Percentiles rank a stretch among this genome's conserved stretches.
These are phyloP conservation scores for Paramyrothecium roridum DNA, from an alignment of 2,329 filamentous ascomycete genomes.

Conservation along the genomic window DNA sequence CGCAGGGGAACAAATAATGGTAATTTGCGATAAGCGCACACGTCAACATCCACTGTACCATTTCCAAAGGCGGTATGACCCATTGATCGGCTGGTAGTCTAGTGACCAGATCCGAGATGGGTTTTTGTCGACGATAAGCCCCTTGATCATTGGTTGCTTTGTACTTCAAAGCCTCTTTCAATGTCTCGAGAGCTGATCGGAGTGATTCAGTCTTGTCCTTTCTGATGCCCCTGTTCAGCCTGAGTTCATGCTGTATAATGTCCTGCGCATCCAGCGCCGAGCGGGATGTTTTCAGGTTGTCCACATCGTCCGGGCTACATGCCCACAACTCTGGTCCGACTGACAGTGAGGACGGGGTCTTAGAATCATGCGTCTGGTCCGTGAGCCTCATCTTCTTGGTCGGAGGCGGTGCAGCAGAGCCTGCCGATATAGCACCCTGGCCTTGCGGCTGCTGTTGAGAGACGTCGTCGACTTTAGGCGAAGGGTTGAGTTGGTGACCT, in stretches of 20 bases:
- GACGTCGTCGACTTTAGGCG: background rate
- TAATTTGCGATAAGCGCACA: background rate
- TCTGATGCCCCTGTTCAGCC: background rate
- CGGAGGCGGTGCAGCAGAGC: background rate
- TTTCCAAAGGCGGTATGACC: background rate
- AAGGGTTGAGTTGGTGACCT: background rate
- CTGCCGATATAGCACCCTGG: background rate
- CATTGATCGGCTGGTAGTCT: background rate
- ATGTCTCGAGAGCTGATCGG: background rate
- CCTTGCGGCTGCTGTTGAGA: background rate
- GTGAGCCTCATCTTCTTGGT: background rate
- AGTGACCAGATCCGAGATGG: background rate
- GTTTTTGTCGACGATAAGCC: background rate
- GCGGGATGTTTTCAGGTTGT: background rate
- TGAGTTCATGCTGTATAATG: background rate
- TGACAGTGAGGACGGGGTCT: background rate
- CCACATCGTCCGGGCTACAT: background rate
- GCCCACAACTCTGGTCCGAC: background rate
- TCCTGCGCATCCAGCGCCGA: background rate
- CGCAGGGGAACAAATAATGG: background rate
- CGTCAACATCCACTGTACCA: background rate
- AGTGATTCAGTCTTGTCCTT: background rate
- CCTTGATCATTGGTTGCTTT: too few species aligned
- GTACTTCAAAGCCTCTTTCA: background rate
- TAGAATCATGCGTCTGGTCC: background rate